Evolutionary conservation across 495 filamentous ascomycete species (phyloP).

Genomic region (Trichoderma asperelloides): DNA sequence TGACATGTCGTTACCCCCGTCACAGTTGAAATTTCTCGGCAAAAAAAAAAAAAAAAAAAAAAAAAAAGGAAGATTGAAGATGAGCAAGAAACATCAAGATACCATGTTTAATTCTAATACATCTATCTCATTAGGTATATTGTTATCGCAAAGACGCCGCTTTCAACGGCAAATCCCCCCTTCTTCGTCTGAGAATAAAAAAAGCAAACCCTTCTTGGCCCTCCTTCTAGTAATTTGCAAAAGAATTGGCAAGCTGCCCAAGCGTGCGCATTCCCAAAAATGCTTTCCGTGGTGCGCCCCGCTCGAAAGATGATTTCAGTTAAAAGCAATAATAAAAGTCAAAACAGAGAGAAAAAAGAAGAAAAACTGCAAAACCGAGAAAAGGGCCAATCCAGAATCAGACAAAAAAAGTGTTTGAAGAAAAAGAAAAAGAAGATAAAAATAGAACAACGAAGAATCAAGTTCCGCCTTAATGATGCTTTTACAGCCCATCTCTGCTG

Average conservation of each 20-base stretch:
- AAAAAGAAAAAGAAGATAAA: neutral
- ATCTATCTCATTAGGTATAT: conserved; percentile 8
- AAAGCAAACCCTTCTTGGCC: neutral
- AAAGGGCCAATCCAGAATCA: neutral
- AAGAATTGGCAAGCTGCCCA: neutral
- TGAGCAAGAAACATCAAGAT: neutral
- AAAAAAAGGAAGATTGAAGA: neutral
- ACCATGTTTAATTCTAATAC: conserved; percentile 1
- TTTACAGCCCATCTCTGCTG: neutral
- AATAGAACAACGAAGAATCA: neutral
- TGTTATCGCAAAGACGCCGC: neutral
- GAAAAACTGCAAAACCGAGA: neutral
- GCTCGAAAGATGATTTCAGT: neutral
- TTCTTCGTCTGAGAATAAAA: neutral
- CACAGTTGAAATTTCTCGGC: neutral
- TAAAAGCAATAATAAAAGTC: neutral
- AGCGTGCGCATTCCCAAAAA: conserved; percentile 2
- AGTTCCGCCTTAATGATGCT: neutral
- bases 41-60: neutral
- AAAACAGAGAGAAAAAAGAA: neutral
- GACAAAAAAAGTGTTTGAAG: neutral
- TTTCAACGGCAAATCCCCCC: neutral
- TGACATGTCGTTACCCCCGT: neutral
- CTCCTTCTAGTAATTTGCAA: neutral
- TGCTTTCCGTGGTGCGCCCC: conserved; percentile 4